Evolutionary conservation across 306 rosid genomes (phyloP), one percentile per base, ranked within the genome.

Genomic region (Canavalia ensiformis): DNA sequence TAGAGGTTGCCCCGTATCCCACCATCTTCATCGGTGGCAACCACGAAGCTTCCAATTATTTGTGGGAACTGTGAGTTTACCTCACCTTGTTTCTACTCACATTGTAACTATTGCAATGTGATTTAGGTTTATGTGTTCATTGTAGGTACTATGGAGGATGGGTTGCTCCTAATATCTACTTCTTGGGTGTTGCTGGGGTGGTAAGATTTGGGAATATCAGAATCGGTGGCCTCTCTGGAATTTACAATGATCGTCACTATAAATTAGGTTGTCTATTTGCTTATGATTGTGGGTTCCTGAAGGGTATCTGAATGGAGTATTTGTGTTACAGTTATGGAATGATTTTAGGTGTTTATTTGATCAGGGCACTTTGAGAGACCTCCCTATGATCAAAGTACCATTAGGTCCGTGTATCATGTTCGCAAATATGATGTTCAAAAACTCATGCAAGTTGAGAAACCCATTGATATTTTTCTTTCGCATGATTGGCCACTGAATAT

Each of bases 91-190:
- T 56, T 11, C 7, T 1, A 10, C 3, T 4, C 31, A 31, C 45
- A 5, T 2, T 52, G 49, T 37, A 49, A 29, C 13, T 51, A 11
- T 58, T 10, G 11, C 18, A 29, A 3, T 41, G 30, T 42, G 33
- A 34, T 74, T 57, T n/a, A 51, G 42, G n/a, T 9, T 46, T 52
- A 60, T 56, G 65, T 47, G 10, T 73, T 72, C 25, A 47, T 37
- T 81, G n/a, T 69, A 95, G 99, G 86, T 95, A 90, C 78, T 90
- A 91, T 86, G 99, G 99, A 84, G 99, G 98, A 74, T 93, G 94
- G 96, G 97, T 90, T 80, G 99, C 99, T 8, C 99, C 99, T 80
- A 91, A 93, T 82, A 93, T 95, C 5, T 95, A 87, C 89, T 95
- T 89, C 75, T 84, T 95, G 90, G 99, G 98, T 67, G 89, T 83